phyloP scores from a whole-genome alignment of 2,329 filamentous ascomycete genomes.

The Ascochyta fabae region DNA sequence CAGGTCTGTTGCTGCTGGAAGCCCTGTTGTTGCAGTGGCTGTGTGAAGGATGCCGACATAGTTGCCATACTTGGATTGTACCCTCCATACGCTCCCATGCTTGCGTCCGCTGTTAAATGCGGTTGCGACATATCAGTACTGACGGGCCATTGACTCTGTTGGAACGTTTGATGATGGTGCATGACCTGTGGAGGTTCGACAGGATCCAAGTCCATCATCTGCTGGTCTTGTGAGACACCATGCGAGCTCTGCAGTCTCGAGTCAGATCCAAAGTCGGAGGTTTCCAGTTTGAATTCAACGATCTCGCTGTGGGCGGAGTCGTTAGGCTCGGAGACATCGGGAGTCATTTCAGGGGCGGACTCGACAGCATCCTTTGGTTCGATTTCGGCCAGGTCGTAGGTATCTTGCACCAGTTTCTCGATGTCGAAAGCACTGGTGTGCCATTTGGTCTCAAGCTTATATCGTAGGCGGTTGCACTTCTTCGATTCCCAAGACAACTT shows the following conservation, averaged over 20 bases:
- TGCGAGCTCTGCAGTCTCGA: constrained; percentile 41
- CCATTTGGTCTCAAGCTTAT: constrained; percentile 70
- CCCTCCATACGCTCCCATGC: constrained; percentile 38
- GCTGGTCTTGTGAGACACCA: constrained; percentile 37
- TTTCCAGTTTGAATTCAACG: constrained; percentile 46
- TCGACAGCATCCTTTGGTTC: constrained; percentile 39
- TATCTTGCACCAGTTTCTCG: constrained; percentile 63
- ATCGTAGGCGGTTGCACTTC: constrained; percentile 67
- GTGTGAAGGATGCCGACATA: constrained; percentile 42
- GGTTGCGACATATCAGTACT: constrained; percentile 41
- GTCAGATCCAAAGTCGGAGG: constrained; percentile 39
- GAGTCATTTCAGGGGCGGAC: constrained; percentile 29
- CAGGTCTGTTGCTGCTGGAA: constrained; percentile 42
- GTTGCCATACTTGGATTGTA: constrained; percentile 40
- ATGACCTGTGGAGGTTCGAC: constrained; percentile 41
- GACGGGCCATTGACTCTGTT: constrained; percentile 45
- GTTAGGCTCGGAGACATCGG: constrained; percentile 33
- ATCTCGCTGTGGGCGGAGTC: constrained; percentile 40
- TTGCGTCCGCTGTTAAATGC: constrained; percentile 34
- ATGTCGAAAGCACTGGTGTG: constrained; percentile 61
- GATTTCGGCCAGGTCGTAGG: constrained; percentile 60
- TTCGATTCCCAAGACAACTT: constrained; percentile 67
- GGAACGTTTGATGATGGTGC: constrained; percentile 37
- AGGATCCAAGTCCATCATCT: constrained; percentile 47
- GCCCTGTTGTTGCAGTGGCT: constrained; percentile 38